Percentiles rank a stretch among this genome's conserved stretches.
phyloP scores from a whole-genome alignment of 2,329 filamentous ascomycete species.

The Paecilomyces niveus region DNA sequence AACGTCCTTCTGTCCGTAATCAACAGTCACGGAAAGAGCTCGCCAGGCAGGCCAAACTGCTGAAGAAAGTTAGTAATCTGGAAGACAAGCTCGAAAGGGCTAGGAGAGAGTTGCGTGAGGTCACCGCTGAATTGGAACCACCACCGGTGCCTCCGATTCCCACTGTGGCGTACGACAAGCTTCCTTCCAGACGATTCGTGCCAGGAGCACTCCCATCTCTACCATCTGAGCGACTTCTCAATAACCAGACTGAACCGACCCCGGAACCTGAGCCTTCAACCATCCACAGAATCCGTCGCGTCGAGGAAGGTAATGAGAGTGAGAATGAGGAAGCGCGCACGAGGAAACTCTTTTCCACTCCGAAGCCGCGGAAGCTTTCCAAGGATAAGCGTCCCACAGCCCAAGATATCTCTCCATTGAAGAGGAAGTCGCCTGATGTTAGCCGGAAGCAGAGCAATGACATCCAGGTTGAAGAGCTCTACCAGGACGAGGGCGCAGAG shows the following conservation, averaged over 20 bases:
- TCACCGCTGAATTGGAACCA: conserved; percentile 34
- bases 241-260: conserved; percentile 19
- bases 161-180: conserved; percentile 14
- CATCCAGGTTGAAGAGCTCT: background rate
- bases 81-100: conserved; percentile 52
- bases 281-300: conserved; percentile 3
- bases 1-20: conserved; percentile 30
- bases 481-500: conserved; percentile 3
- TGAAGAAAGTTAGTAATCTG: conserved; percentile 54
- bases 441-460: background rate
- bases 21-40: conserved; percentile 51
- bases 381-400: conserved; percentile 14
- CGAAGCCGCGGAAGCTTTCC: conserved; percentile 10
- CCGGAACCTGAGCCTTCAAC: conserved; percentile 6
- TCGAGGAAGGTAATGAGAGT: conserved; percentile 2
- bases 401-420: conserved; percentile 25
- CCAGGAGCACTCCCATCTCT: conserved; percentile 38
- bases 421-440: conserved; percentile 24
- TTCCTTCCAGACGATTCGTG: conserved; percentile 30
- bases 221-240: conserved; percentile 40
- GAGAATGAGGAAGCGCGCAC: background rate
- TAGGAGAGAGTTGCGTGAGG: conserved; percentile 46
- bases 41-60: conserved; percentile 49
- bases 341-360: conserved; percentile 1
- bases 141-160: conserved; percentile 12